Percentiles rank a stretch among this genome's conserved stretches.
Conservation (phyloP, 75 land plant genomes). For the Larix kaempferi region DNA sequence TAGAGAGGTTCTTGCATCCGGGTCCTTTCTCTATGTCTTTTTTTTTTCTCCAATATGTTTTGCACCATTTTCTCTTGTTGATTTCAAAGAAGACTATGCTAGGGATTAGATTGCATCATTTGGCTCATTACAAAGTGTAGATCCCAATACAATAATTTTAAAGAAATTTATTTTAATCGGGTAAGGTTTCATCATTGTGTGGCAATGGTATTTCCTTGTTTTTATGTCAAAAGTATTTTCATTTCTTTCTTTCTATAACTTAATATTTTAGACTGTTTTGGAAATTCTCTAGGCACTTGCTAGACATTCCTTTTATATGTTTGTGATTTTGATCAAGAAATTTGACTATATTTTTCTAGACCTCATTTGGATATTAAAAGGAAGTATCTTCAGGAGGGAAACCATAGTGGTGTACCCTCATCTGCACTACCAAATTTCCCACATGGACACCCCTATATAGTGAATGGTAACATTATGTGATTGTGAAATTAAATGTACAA, state of each 20-base stretch:
- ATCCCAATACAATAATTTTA: conserved; percentile 77
- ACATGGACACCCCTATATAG: too few species aligned
- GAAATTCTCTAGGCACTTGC: too few species aligned
- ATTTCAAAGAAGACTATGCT: conserved; percentile 37
- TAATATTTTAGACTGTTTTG: too few species aligned
- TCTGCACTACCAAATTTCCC: too few species aligned
- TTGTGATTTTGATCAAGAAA: not conserved
- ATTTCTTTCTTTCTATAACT: too few species aligned
- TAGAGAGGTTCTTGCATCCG: conserved; percentile 94
- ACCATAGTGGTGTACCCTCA: too few species aligned
- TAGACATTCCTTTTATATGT: too few species aligned
- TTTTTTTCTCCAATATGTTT: conserved; percentile 81
- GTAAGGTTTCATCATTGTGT: conserved; percentile 31
- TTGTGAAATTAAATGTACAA: too few species aligned
- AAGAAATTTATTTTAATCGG: conserved; percentile 89
- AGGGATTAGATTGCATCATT: conserved; percentile 58
- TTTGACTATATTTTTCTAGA: not conserved
- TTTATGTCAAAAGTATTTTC: too few species aligned
- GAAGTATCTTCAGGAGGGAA: too few species aligned
- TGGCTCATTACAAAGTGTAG: conserved; percentile 71
- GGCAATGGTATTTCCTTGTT: not conserved
- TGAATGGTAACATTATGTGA: too few species aligned
- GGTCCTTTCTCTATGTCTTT: conserved; percentile 87
- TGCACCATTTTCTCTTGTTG: conserved; percentile 70
- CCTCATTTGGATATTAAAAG: not conserved